Percentiles rank a stretch among this genome's conserved stretches.
phyloP scores from a whole-genome alignment of 345 rosid species.

The Cardamine chenopodiifolia region DNA sequence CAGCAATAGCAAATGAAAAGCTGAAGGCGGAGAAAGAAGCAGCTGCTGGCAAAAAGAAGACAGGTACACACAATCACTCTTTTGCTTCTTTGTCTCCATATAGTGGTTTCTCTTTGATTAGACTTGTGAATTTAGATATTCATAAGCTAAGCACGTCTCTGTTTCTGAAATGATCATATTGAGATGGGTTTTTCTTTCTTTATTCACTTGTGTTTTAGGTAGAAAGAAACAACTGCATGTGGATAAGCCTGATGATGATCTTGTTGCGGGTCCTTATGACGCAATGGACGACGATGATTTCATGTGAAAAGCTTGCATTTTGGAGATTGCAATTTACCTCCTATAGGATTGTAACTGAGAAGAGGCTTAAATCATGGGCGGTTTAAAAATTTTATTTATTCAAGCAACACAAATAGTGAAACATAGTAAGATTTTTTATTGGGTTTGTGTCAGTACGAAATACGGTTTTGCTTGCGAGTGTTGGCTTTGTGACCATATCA shows the following conservation, averaged over 20 bases:
- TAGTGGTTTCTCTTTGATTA: neutral
- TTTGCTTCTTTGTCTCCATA: neutral
- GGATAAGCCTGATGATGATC: conserved; percentile 70
- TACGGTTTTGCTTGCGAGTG: neutral
- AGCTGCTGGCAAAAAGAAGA: conserved; percentile 79
- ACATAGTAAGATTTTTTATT: neutral
- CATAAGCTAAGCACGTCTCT: neutral
- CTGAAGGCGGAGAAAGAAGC: conserved; percentile 90
- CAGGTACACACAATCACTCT: conserved; percentile 51
- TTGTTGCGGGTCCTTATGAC: conserved; percentile 49
- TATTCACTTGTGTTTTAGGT: conserved; percentile 44
- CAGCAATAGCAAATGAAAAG: conserved; percentile 90
- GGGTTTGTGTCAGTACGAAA: neutral
- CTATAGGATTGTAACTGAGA: conserved; percentile 19
- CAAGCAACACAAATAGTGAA: neutral
- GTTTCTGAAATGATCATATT: neutral
- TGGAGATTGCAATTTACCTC: neutral
- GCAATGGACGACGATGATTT: conserved; percentile 71
- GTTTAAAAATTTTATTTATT: neutral
- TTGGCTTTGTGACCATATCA: neutral
- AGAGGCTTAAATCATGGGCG: conserved; percentile 13
- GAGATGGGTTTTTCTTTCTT: neutral
- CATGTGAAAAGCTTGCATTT: conserved; percentile 49
- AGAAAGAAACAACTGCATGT: conserved; percentile 80
- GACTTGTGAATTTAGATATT: neutral